A percentile compares a stretch with the other conserved stretches of the same genome.
phyloP scores from a whole-genome alignment of 2,329 filamentous ascomycete genomes.

The Coccinonectria pachysandricola region DNA sequence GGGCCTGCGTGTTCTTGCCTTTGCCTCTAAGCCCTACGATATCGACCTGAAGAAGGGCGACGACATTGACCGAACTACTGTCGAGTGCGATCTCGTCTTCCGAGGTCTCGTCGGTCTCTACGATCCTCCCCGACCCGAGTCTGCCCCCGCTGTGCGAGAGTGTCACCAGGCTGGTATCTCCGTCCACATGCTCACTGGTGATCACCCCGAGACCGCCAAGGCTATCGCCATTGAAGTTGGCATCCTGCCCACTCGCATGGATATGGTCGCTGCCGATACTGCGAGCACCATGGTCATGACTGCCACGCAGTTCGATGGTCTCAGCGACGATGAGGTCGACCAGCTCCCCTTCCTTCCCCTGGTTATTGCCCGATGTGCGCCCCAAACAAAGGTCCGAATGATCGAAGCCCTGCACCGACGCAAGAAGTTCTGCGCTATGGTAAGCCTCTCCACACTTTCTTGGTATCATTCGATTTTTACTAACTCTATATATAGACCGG shows the following conservation, averaged over 20 bases:
- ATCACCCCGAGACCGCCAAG: constrained; percentile 52
- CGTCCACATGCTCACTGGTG: constrained; percentile 60
- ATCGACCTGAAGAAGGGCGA: constrained; percentile 29
- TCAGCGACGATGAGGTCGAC: constrained; percentile 55
- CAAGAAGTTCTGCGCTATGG: constrained; percentile 56
- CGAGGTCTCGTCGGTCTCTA: constrained; percentile 60
- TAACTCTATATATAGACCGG: constrained; percentile 37
- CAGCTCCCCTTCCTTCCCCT: constrained; percentile 53
- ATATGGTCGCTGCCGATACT: constrained; percentile 39
- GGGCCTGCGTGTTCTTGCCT: constrained; percentile 56
- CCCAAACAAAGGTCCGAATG: constrained; percentile 64
- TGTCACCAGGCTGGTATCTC: constrained; percentile 54
- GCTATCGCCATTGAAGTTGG: constrained; percentile 54
- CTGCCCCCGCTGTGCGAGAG: constrained; percentile 45
- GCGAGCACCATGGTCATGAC: constrained; percentile 53
- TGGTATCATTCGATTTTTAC: not conserved
- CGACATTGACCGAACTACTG: constrained; percentile 37
- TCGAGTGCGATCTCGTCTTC: constrained; percentile 53
- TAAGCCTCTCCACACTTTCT: constrained; percentile 9
- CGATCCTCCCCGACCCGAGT: constrained; percentile 60
- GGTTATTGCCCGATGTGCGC: constrained; percentile 59
- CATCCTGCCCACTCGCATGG: constrained; percentile 42
- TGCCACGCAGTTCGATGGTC: constrained; percentile 51
- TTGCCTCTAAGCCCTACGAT: constrained; percentile 39
- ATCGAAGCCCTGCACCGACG: constrained; percentile 61